These are phyloP conservation scores for Eucalyptus erythrocorys DNA, from an alignment of 345 rosid species.

Conservation along the genomic window DNA sequence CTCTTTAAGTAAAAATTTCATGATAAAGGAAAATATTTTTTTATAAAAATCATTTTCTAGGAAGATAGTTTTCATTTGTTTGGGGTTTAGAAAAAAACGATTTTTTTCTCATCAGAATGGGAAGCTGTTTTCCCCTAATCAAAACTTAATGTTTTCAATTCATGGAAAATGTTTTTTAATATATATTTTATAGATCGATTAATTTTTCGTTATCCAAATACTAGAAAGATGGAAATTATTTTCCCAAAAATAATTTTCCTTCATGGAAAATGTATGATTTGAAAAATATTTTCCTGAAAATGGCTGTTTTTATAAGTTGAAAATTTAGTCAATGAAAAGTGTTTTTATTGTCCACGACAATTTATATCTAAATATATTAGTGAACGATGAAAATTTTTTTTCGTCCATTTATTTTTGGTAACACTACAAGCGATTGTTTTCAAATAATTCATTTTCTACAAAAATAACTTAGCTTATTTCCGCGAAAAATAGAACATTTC, in stretches of 20 bases:
- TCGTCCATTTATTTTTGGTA: background rate
- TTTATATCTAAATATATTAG: no score
- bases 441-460: background rate
- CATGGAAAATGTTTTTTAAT: rapidly evolving
- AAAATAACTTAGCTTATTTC: background rate
- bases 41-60: background rate
- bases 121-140: no score
- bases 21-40: background rate
- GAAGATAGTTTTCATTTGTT: background rate
- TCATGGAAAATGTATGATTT: background rate
- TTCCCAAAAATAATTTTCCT: background rate
- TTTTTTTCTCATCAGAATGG: background rate
- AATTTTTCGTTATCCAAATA: background rate
- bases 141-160: background rate
- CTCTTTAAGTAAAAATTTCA: background rate
- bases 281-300: background rate
- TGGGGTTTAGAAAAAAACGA: background rate
- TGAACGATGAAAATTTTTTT: background rate
- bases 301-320: background rate
- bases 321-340: background rate
- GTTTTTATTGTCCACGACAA: background rate
- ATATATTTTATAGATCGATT: background rate
- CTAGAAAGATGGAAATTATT: rapidly evolving
- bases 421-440: background rate
- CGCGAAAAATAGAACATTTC: no score